Conservation (phyloP, 225 moss, liverwort and hornwort species). For the Physcomitrellopsis africana region DNA sequence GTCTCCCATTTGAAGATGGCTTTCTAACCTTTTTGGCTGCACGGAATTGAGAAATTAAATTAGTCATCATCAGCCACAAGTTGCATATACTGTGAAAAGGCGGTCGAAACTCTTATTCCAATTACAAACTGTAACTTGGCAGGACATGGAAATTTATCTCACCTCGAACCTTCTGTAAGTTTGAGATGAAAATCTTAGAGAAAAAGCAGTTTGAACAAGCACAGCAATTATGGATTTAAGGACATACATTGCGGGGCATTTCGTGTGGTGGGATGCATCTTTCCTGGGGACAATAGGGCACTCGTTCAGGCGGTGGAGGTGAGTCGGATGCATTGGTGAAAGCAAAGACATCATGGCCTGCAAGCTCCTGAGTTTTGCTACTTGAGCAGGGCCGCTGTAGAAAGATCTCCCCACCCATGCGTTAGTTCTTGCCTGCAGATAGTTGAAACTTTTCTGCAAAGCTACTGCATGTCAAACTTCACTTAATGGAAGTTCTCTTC, state of each 20-base stretch:
- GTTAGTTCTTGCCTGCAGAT: slow-evolving; percentile 20
- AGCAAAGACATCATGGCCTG: slow-evolving; percentile 56
- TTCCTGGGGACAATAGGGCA: slow-evolving; percentile 48
- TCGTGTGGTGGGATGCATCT: slow-evolving; percentile 54
- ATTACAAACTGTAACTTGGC: neutral
- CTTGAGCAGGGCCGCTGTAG: slow-evolving; percentile 45
- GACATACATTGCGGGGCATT: slow-evolving; percentile 47
- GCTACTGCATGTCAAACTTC: neutral
- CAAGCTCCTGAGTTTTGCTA: slow-evolving; percentile 51
- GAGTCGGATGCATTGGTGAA: slow-evolving; percentile 21
- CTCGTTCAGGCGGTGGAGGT: slow-evolving; percentile 41
- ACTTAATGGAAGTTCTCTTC: slow-evolving; percentile 1
- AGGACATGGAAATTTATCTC: neutral
- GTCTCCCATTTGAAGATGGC: slow-evolving; percentile 43
- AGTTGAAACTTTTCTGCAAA: neutral
- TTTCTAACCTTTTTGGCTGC: slow-evolving; percentile 49
- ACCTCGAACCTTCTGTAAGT: neutral
- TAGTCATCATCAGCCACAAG: neutral
- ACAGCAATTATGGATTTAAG: neutral
- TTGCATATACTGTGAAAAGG: neutral
- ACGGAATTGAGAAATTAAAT: neutral
- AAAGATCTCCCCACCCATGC: slow-evolving; percentile 11
- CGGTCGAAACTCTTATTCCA: neutral
- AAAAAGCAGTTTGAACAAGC: neutral
- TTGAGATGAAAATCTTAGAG: neutral